Evolutionary conservation across 305 asterid genomes (phyloP).

Genomic region (Galium porrigens): DNA sequence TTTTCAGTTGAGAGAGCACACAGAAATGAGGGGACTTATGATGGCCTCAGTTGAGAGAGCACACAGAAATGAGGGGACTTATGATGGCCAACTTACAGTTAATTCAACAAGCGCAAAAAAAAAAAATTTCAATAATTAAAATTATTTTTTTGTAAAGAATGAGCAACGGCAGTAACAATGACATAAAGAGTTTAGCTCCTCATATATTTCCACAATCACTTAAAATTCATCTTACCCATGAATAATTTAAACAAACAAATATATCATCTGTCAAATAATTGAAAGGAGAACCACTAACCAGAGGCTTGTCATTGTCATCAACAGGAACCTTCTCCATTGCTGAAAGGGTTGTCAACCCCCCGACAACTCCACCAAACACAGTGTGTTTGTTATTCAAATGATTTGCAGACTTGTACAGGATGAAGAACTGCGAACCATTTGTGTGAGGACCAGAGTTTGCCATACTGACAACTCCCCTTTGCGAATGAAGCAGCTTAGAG

Average conservation of each 20-base stretch:
- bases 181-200: background rate
- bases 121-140: no score
- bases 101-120: background rate
- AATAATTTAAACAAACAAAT: background rate
- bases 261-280: background rate
- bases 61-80: background rate
- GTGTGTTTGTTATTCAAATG: slow-evolving; percentile 88
- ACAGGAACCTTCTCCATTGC: slow-evolving; percentile 80
- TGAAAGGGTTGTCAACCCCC: slow-evolving; percentile 78
- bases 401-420: slow-evolving; percentile 86
- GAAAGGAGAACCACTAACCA: slow-evolving; percentile 35
- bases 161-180: background rate
- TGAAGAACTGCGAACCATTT: slow-evolving; percentile 93
- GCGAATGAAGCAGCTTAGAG: slow-evolving; percentile 86
- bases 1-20: background rate
- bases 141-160: no score
- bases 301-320: slow-evolving; percentile 70
- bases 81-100: background rate
- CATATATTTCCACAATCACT: background rate
- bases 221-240: background rate
- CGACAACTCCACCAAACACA: slow-evolving; percentile 86
- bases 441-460: slow-evolving; percentile 93
- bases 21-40: background rate
- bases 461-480: slow-evolving; percentile 97
- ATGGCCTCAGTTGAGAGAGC: background rate